Evolutionary conservation across 805 yeast genomes (phyloP).

Genomic region (Barnettozyma wickerhamii): DNA sequence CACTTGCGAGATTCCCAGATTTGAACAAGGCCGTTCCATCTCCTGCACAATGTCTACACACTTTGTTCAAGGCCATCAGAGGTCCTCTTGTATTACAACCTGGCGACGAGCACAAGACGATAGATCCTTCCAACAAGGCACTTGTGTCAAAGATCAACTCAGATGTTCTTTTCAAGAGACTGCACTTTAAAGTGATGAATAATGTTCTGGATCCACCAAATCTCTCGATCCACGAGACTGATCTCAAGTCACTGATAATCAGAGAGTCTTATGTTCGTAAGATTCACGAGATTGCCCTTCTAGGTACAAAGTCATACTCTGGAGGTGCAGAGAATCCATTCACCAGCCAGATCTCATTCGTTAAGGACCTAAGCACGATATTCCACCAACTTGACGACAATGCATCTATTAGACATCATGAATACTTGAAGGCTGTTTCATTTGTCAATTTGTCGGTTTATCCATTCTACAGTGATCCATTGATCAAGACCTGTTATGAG

Average conservation of each 20-base stretch:
- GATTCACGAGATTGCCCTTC: conserved; percentile 46
- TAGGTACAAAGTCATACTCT: conserved; percentile 33
- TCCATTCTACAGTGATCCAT: conserved; percentile 45
- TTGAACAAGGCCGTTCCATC: conserved; percentile 39
- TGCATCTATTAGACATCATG: conserved; percentile 23
- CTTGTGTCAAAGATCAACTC: conserved; percentile 58
- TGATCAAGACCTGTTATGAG: conserved; percentile 44
- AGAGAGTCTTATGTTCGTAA: conserved; percentile 53
- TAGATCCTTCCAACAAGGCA: conserved; percentile 45
- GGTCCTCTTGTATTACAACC: conserved; percentile 55
- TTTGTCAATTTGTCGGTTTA: conserved; percentile 45
- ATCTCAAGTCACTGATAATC: conserved; percentile 27
- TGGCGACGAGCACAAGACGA: conserved; percentile 47
- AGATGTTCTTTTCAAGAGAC: conserved; percentile 41
- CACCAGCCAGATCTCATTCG: conserved; percentile 21
- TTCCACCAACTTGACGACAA: conserved; percentile 29
- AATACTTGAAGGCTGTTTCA: conserved; percentile 26
- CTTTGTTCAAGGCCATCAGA: conserved; percentile 56
- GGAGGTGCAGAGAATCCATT: conserved; percentile 26
- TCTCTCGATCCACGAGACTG: conserved; percentile 29
- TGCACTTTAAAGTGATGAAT: conserved; percentile 37
- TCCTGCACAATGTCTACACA: conserved; percentile 53
- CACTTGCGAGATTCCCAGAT: conserved; percentile 25
- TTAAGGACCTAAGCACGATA: conserved; percentile 24
- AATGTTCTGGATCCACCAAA: conserved; percentile 46